Evolutionary conservation across 1,284 basidiomycete genomes (phyloP), one percentile per base, ranked within the genome.

Genomic region (Hypsizygus ulmarius): DNA sequence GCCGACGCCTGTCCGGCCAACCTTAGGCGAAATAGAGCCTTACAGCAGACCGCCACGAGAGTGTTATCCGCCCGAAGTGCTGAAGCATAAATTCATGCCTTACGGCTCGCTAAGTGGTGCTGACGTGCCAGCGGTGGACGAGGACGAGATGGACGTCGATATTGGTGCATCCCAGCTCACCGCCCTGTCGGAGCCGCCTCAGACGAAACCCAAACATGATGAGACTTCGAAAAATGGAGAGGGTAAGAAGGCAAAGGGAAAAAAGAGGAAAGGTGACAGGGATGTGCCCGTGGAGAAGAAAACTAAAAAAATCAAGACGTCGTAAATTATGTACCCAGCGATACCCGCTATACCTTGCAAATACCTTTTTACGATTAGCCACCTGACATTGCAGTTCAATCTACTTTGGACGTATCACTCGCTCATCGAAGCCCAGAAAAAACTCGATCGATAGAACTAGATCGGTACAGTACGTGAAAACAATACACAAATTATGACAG

Each of bases 51-150:
- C 80, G 2, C 73, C 79, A 2, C 74, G 87, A 11, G 70, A 74
- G 5, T 72, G 68, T 8, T 79, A 88, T 57, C 77, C 86, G 0
- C 66, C 70, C 28, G 78, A 82, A 41, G 57, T 81, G 1, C 70
- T 89, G 30, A 87, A 70, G 47, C 84, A 87, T 56, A 63, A 68
- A 1, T 89, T 86, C 63, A 61, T 77, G 52, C 85, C 86, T 0
- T 77, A 75, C 25, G 86, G 85, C 0, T 76, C 82, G 5, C 60
- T 71, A n/a, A 64, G 51, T 30, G 52, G 42, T 8, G 46, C 51
- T 5, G 61, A 64, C 8, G 51, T 49, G 11, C 47, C 14, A 25
- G 43, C 49, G 11, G 53, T 59, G 50, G 57, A 62, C 5, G 50
- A 48, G 3, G 11, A 39, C 15, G 19, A 34, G 15, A 55, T 58